Evolutionary conservation across 768 basidiomycete species (phyloP), one percentile per base, ranked within the genome.

Genomic region (Hygrophoropsis aurantiaca): DNA sequence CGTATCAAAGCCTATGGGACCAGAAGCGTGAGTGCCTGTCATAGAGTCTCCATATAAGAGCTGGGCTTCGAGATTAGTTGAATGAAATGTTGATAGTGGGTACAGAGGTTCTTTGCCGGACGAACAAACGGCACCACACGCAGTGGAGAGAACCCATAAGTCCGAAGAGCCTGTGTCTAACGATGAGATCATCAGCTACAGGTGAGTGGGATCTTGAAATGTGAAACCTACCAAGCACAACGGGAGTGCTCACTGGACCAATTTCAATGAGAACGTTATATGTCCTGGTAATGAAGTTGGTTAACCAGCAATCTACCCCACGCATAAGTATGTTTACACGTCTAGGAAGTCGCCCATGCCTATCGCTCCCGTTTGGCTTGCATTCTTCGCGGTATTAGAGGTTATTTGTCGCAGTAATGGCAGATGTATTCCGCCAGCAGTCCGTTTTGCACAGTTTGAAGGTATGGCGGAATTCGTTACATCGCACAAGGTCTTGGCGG

Each of bases 81-180:
- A 67, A 16, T 73, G 64, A 62, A 88, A 80, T 5, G 58, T 68
- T 8, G 68, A 46, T 6, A 64, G 77, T 1, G 78, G 72, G 56
- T 85, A 87, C 20, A 80, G 59, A 4, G 76, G 68, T 2, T 75
- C 60, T 2, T 55, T 61, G 23, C 56, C 58, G 3, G 65, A 49
- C 42, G 74, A 74, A 48, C 72, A 75, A 2, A 69, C 54, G n/a
- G 56, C 52, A 9, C 62, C 64, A 59, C 84, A 89, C 0, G 73
- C 65, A 41, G 81, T 74, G 0, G 85, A 85, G 21, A 83, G 63
- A 9, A 85, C 74, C 88, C 88, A 90, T 5, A 89, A 60, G 57
- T 90, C 87, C 4, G 87, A 82, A 2, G 87, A 90, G 36, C 87
- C 87, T 2, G 86, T 87, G 52, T 90, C 87, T 86, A 44, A 5